Evolutionary conservation across 208 protist species (phyloP).

Genomic region (Leishmania guyanensis): DNA sequence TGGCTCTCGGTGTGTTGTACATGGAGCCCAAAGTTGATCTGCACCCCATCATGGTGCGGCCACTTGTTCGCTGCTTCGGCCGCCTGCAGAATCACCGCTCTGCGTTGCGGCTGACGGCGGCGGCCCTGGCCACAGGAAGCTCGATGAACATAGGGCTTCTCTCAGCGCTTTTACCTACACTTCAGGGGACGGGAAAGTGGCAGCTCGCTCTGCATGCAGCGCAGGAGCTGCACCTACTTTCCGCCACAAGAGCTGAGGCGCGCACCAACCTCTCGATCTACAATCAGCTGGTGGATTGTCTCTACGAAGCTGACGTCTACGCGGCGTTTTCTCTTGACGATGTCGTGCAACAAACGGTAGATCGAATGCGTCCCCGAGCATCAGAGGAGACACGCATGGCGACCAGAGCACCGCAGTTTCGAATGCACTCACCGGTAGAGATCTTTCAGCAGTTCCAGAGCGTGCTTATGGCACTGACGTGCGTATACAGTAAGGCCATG

Average conservation of each 20-base stretch:
- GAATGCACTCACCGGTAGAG: constrained; percentile 48
- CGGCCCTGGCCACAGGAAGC: constrained; percentile 59
- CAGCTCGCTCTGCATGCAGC: constrained; percentile 51
- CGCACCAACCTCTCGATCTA: constrained; percentile 36
- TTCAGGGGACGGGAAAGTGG: constrained; percentile 63
- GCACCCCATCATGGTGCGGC: constrained; percentile 48
- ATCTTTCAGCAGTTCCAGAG: constrained; percentile 49
- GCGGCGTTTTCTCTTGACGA: constrained; percentile 47
- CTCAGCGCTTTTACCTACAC: constrained; percentile 46
- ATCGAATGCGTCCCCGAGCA: constrained; percentile 54
- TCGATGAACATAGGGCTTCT: constrained; percentile 49
- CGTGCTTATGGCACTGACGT: constrained; percentile 50
- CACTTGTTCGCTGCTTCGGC: constrained; percentile 65
- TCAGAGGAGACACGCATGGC: neutral
- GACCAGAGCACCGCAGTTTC: constrained; percentile 43
- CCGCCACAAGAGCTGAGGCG: constrained; percentile 39
- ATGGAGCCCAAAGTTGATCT: constrained; percentile 25
- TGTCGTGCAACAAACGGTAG: constrained; percentile 56
- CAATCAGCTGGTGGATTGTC: constrained; percentile 53
- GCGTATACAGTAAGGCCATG: constrained; percentile 50
- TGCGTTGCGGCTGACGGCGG: constrained; percentile 52
- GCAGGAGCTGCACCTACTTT: constrained; percentile 53
- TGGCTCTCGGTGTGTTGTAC: constrained; percentile 42
- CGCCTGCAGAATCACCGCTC: constrained; percentile 31
- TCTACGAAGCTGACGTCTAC: constrained; percentile 75